phyloP scores from a whole-genome alignment of 139 green algal genomes.

The Cymbomonas tetramitiformis region DNA sequence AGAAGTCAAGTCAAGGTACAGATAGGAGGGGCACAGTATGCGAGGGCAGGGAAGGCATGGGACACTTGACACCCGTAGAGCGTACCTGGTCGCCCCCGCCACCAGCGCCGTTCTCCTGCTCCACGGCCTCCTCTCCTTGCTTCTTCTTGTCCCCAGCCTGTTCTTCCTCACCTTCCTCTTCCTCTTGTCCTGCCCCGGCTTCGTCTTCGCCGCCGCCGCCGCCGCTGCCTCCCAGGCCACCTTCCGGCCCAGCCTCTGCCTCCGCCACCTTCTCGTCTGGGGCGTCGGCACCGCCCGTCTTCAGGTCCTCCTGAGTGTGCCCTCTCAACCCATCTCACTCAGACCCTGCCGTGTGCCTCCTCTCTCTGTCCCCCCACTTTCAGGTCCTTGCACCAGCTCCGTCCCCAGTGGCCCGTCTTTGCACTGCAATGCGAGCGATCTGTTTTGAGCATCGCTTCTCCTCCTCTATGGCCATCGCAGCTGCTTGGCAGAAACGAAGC shows the following conservation, averaged over 20 bases:
- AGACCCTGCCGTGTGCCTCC: slow-evolving; percentile 22
- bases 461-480: neutral
- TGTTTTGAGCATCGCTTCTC: neutral
- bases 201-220: slow-evolving; percentile 15
- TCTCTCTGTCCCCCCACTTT: slow-evolving; percentile 11
- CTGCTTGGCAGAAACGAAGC: too few relatives aligned
- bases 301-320: slow-evolving; percentile 8
- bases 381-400: slow-evolving; percentile 9
- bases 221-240: neutral
- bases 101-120: slow-evolving; percentile 9
- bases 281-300: slow-evolving; percentile 7
- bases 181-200: slow-evolving; percentile 14
- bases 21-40: too few relatives aligned
- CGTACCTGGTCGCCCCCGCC: neutral
- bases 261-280: slow-evolving; percentile 16
- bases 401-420: neutral
- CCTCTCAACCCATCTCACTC: slow-evolving; percentile 11
- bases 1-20: too few relatives aligned
- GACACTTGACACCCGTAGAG: neutral
- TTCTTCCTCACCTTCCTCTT: slow-evolving; percentile 12
- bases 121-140: slow-evolving; percentile 12
- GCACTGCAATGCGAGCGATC: neutral
- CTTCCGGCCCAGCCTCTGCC: slow-evolving; percentile 15
- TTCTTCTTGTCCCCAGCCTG: slow-evolving; percentile 16
- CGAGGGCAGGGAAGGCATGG: too few relatives aligned